Percentiles rank a stretch among this genome's conserved stretches.
phyloP scores from a whole-genome alignment of 2,329 filamentous ascomycete species.

The Cladosporium colombiae region DNA sequence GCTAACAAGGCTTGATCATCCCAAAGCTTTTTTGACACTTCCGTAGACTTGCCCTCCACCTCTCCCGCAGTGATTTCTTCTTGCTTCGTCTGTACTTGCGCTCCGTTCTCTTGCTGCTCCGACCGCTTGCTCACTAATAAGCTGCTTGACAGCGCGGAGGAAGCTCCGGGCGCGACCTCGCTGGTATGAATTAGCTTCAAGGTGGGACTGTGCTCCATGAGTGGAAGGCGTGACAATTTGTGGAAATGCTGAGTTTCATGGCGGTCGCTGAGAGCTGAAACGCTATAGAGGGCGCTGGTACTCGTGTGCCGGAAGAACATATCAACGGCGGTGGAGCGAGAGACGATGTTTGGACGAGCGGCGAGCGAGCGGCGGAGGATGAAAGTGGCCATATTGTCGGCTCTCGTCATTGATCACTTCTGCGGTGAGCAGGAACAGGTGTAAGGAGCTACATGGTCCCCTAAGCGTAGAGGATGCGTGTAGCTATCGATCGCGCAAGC shows the following conservation, averaged over 20 bases:
- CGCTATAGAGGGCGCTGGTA: constrained; percentile 32
- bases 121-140: fast-evolving
- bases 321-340: neutral
- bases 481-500: neutral
- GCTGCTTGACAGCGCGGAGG: neutral
- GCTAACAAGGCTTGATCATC: neutral
- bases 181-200: constrained; percentile 36
- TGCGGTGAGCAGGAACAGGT: neutral
- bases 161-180: constrained; percentile 26
- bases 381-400: neutral
- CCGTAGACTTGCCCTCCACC: neutral
- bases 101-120: neutral
- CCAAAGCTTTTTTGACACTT: neutral
- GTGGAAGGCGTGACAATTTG: constrained; percentile 32
- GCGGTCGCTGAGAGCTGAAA: constrained; percentile 33
- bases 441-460: neutral
- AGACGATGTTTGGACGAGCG: neutral
- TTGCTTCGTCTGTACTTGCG: neutral
- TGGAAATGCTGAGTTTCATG: constrained; percentile 38
- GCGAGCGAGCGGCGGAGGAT: neutral
- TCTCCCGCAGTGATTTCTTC: no score
- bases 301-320: neutral
- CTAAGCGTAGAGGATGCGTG: neutral
- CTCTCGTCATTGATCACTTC: neutral
- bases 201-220: constrained; percentile 34